These are phyloP conservation scores for Ceratobasidium sp. DNA, from an alignment of 1,284 basidiomycete species.

Conservation along the genomic window DNA sequence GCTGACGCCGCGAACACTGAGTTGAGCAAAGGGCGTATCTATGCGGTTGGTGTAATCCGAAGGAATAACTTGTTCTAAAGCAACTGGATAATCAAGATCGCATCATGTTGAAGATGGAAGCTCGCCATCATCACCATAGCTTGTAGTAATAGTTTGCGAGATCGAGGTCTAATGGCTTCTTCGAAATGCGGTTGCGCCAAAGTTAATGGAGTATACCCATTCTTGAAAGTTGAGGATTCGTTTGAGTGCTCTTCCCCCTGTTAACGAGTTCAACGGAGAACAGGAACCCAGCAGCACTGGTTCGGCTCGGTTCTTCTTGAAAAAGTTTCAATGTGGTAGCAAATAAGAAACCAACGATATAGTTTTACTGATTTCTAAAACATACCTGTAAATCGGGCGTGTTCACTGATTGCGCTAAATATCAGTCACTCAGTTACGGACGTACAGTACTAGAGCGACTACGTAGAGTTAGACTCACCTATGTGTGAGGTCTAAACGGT, in stretches of 20 bases:
- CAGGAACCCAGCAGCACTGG: constrained; percentile 48
- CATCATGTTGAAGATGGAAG: too few relatives aligned
- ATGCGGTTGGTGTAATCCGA: constrained; percentile 47
- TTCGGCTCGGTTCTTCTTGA: constrained; percentile 52
- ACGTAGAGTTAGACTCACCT: constrained; percentile 55
- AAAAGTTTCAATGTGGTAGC: too few relatives aligned
- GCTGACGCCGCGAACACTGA: constrained; percentile 49
- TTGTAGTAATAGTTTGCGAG: constrained; percentile 28
- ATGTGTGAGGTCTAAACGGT: constrained; percentile 72
- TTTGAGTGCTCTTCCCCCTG: constrained; percentile 25
- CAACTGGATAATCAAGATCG: too few relatives aligned
- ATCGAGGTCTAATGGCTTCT: constrained; percentile 43
- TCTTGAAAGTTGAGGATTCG: constrained; percentile 47
- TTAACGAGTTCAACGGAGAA: constrained; percentile 53
- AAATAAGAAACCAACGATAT: too few relatives aligned
- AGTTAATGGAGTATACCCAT: constrained; percentile 69
- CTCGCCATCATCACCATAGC: constrained; percentile 44
- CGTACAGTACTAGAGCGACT: too few relatives aligned
- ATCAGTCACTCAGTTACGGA: too few relatives aligned
- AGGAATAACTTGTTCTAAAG: constrained; percentile 44
- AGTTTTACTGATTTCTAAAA: too few relatives aligned
- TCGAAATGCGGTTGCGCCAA: constrained; percentile 57
- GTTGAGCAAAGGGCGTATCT: constrained; percentile 48
- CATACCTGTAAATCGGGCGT: too few relatives aligned
- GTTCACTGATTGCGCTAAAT: too few relatives aligned